Evolutionary conservation across 1,284 basidiomycete species (phyloP).

Genomic region (Tetrapyrgos nigripes): DNA sequence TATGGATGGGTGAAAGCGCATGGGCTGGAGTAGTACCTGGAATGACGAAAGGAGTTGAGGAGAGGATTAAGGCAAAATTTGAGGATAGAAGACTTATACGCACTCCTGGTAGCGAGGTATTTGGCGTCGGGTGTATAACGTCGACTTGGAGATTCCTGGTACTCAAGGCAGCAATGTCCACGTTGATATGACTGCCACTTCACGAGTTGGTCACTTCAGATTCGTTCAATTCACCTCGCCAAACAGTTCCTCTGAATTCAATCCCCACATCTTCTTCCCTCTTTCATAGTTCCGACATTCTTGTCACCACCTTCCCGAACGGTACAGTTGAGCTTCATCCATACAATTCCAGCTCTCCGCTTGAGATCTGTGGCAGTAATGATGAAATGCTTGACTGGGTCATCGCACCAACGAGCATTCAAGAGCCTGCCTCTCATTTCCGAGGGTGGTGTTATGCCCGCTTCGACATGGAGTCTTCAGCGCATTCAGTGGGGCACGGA

Average conservation of each 20-base stretch:
- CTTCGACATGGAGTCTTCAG: constrained; percentile 57
- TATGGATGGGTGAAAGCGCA: constrained; percentile 91
- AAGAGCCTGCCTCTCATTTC: constrained; percentile 53
- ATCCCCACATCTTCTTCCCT: constrained; percentile 74
- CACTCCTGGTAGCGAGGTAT: constrained; percentile 62
- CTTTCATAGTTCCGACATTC: constrained; percentile 32
- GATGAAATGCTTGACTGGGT: constrained; percentile 80
- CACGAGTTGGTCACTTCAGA: constrained; percentile 78
- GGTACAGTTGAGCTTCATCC: constrained; percentile 58
- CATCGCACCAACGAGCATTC: constrained; percentile 61
- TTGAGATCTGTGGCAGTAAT: constrained; percentile 73
- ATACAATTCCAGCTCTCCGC: constrained; percentile 38
- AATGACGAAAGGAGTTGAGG: constrained; percentile 33
- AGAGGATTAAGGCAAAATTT: constrained; percentile 54
- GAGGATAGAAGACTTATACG: constrained; percentile 69
- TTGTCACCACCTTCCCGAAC: constrained; percentile 67
- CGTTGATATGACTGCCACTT: constrained; percentile 77
- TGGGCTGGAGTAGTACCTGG: constrained; percentile 72
- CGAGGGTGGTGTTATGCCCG: constrained; percentile 82
- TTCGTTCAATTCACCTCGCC: constrained; percentile 66
- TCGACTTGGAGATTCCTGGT: constrained; percentile 55
- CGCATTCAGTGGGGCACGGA: constrained; percentile 58
- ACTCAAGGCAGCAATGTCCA: constrained; percentile 54
- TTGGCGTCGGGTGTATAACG: constrained; percentile 71
- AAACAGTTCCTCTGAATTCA: constrained; percentile 30